phyloP scores from a whole-genome alignment of 306 rosid genomes.

The Cucurbita moschata region DNA sequence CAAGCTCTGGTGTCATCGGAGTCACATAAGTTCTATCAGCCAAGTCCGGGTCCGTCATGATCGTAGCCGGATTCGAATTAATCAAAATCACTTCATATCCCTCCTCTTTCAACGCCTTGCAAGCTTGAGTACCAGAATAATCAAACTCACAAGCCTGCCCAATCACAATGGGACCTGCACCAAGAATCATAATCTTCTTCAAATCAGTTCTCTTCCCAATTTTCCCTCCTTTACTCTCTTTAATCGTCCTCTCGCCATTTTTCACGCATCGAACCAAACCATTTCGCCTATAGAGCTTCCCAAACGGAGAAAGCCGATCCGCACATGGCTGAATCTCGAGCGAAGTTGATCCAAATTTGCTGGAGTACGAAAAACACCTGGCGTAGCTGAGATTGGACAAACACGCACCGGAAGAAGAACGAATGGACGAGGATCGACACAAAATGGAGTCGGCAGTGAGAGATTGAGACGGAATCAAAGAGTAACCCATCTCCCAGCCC shows the following conservation, averaged over 20 bases:
- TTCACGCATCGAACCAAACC: constrained; percentile 11
- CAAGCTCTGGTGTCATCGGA: constrained; percentile 86
- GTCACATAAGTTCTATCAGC: constrained; percentile 72
- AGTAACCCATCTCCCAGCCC: constrained; percentile 16
- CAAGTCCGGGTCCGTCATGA: constrained; percentile 92
- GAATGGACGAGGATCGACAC: not conserved
- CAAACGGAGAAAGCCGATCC: not conserved
- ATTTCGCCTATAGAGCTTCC: not conserved
- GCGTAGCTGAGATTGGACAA: constrained; percentile 9
- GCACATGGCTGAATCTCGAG: constrained; percentile 19
- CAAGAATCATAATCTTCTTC: constrained; percentile 81
- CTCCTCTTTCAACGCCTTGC: constrained; percentile 80
- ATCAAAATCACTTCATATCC: constrained; percentile 74
- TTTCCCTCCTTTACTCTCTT: not conserved
- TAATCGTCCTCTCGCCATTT: constrained; percentile 20
- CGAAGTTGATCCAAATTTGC: not conserved
- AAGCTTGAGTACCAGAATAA: constrained; percentile 93
- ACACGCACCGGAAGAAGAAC: constrained; percentile 5
- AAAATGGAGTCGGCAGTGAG: constrained; percentile 9
- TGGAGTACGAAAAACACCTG: constrained; percentile 5
- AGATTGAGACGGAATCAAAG: constrained; percentile 17
- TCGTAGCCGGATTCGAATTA: constrained; percentile 89
- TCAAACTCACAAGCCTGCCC: constrained; percentile 97
- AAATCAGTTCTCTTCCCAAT: constrained; percentile 62
- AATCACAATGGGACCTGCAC: constrained; percentile 91